Evolutionary conservation across 805 yeast species (phyloP).

Genomic region (Cyberlindnera amylophila): DNA sequence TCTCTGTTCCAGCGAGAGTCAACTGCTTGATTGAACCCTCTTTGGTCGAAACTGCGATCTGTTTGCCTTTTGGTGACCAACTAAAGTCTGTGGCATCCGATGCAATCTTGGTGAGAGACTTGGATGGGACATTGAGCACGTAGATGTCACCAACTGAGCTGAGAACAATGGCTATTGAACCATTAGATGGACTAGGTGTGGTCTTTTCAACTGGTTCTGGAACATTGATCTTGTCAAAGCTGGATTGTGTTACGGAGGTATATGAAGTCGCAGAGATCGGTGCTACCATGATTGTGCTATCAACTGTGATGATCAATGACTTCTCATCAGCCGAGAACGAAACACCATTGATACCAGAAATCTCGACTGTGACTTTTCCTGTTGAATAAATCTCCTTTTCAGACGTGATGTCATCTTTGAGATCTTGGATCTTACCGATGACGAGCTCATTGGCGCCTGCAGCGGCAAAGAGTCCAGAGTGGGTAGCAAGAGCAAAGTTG

Average conservation of each 20-base stretch:
- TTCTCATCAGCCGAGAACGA: conserved; percentile 32
- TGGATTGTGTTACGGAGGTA: background rate
- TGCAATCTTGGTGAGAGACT: conserved; percentile 3
- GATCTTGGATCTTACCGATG: conserved; percentile 32
- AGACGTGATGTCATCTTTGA: conserved; percentile 30
- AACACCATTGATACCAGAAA: conserved; percentile 28
- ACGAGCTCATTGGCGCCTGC: conserved; percentile 34
- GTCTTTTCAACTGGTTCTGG: conserved; percentile 18
- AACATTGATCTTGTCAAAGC: conserved; percentile 16
- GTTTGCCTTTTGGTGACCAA: conserved; percentile 23
- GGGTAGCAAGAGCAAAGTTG: conserved; percentile 37
- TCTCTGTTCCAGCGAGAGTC: conserved; percentile 10
- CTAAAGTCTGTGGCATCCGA: conserved; percentile 24
- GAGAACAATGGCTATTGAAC: conserved; percentile 18
- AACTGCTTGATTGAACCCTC: conserved; percentile 19
- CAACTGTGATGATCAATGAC: conserved; percentile 28
- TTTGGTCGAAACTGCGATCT: conserved; percentile 15
- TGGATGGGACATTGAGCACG: conserved; percentile 11
- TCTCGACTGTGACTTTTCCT: conserved; percentile 16
- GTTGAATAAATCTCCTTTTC: conserved; percentile 17
- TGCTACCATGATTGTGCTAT: conserved; percentile 21
- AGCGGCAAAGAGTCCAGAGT: conserved; percentile 33
- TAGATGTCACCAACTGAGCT: conserved; percentile 16
- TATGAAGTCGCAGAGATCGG: conserved; percentile 10
- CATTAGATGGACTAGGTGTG: conserved; percentile 22